Evolutionary conservation across 2,329 filamentous ascomycete species (phyloP), one percentile per base, ranked within the genome.

Genomic region (Microdochium nivale): DNA sequence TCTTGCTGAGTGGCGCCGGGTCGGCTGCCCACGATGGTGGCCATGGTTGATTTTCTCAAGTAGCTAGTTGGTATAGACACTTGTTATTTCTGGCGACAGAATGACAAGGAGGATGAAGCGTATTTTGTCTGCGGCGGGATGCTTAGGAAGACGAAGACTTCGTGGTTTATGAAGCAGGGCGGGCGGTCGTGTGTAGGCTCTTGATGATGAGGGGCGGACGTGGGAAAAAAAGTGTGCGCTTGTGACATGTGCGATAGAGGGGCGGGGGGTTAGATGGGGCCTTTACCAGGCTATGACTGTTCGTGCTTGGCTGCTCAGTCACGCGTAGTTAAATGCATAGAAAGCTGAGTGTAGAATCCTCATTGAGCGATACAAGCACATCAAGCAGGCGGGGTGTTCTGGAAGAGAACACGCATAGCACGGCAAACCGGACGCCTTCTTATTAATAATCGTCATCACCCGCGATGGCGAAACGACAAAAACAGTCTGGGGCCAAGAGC

Each of bases 1-100:
- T 70, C 63, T 50, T 60, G 59, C 49, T 56, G 62, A 14, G 56
- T 48, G 60, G 58, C 53, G 32, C 60, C 54, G 49, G 55, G 54
- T 53, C 73, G 66, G 59, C 62, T 70, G 43, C 65, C 67, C 33
- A 68, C 62, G 51, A 76, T 71, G 10, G 75, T 75, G 55, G 78
- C 73, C 80, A 83, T 83, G 53, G 53, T 66, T 53, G 50, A 50
- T 30, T 35, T 25, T 44, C 7, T 11, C 8, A 2, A 19, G 16
- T 21, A 19, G 23, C 40, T 44, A 5, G 13, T 5, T 13, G 40
- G n/a, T n/a, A n/a, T n/a, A n/a, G 27, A 30, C 11, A 11, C 27
- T 5, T 30, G 27, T 30, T 11, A 30, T 5, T 30, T 5, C 27
- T 30, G 27, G 11, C 11, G 27, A 37, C 7, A 37, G 33, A 4